These are phyloP conservation scores for Taiwanofungus camphoratus DNA, from an alignment of 1,284 basidiomycete species.

Conservation along the genomic window DNA sequence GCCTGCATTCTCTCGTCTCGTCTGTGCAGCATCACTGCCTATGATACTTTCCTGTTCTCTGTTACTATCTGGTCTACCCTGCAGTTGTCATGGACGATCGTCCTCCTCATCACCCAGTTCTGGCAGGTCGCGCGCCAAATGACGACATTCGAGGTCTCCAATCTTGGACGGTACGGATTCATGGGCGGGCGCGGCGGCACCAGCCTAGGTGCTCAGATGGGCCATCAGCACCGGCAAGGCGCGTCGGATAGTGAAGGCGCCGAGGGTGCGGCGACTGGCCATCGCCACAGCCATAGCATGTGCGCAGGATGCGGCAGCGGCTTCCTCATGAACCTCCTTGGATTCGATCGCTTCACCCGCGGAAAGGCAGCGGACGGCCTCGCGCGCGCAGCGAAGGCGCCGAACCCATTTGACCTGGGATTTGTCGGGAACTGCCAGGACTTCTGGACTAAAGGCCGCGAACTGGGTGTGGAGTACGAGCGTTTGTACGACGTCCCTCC, in stretches of 20 bases:
- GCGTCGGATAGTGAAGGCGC: conserved; percentile 29
- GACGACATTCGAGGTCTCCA: conserved; percentile 95
- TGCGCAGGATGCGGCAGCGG: conserved; percentile 40
- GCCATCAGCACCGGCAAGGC: conserved; percentile 46
- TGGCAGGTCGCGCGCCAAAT: conserved; percentile 94
- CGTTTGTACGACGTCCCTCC: conserved; percentile 84
- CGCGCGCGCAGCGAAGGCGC: conserved; percentile 54
- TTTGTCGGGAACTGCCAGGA: conserved; percentile 85
- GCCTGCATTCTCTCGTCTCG: conserved; percentile 65
- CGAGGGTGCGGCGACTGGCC: conserved; percentile 15
- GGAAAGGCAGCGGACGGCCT: conserved; percentile 86
- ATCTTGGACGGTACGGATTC: conserved; percentile 91
- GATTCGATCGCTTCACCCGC: conserved; percentile 89
- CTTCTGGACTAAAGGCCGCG: conserved; percentile 87
- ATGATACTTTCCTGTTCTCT: conserved; percentile 82
- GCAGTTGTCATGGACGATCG: conserved; percentile 89
- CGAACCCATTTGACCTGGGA: conserved; percentile 93
- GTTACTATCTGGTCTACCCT: conserved; percentile 83
- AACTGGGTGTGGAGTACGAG: conserved; percentile 88
- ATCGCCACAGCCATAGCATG: conserved; percentile 30
- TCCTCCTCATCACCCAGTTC: conserved; percentile 81
- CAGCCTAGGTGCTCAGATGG: conserved; percentile 62
- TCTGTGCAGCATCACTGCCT: conserved; percentile 64
- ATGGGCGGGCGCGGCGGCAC: conserved; percentile 92
- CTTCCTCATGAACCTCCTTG: conserved; percentile 85